These are phyloP conservation scores for Chrysoporthe puriensis DNA, from an alignment of 2,329 filamentous ascomycete genomes.

Conservation along the genomic window DNA sequence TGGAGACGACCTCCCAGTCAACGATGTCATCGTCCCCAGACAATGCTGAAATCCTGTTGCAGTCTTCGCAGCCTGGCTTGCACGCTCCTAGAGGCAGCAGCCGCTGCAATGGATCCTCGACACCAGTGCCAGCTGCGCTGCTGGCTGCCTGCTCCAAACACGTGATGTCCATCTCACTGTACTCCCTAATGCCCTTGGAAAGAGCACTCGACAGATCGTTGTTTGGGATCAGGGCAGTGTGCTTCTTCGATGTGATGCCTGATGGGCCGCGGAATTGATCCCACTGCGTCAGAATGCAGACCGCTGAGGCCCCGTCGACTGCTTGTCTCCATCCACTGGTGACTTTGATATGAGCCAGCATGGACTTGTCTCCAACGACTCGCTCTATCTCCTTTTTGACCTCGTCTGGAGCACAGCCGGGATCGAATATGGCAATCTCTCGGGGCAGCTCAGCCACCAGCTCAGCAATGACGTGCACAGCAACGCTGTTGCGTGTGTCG, in stretches of 20 bases:
- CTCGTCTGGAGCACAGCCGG: conserved; percentile 43
- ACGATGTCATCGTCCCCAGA: conserved; percentile 25
- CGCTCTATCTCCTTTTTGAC: conserved; percentile 36
- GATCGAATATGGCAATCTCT: conserved; percentile 58
- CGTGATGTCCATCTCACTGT: conserved; percentile 37
- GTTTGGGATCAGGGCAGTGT: not conserved
- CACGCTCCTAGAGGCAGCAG: conserved; percentile 4
- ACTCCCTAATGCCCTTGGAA: conserved; percentile 16
- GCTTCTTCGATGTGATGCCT: conserved; percentile 27
- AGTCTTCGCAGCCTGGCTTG: conserved; percentile 20
- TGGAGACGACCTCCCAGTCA: conserved; percentile 26
- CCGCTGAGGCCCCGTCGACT: conserved; percentile 48
- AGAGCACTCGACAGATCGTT: not conserved
- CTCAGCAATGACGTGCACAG: conserved; percentile 55
- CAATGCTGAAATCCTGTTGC: conserved; percentile 18
- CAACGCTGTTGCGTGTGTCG: conserved; percentile 61
- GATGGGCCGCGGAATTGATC: conserved; percentile 50
- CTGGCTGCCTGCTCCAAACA: conserved; percentile 33
- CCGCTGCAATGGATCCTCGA: conserved; percentile 16
- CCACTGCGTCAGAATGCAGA: conserved; percentile 57
- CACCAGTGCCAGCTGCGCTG: conserved; percentile 25
- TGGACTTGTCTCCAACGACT: conserved; percentile 34
- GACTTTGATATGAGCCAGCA: conserved; percentile 41
- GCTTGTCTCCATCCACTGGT: conserved; percentile 48
- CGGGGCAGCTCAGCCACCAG: conserved; percentile 53